A percentile compares a stretch with the other conserved stretches of the same genome.
Conservation (phyloP, 306 rosid genomes). For the apple (Malus domestica) region ASM211411v1 NC_041797.1:1860501-1861000, state of each 20-base stretch:
- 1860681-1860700: conserved; percentile 47
- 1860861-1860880: background rate
- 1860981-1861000: background rate
- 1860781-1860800: conserved; percentile 1
- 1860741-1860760: conserved; percentile 99
- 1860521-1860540: background rate
- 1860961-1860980: background rate
- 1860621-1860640: background rate
- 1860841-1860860: background rate
- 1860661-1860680: background rate
- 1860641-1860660: background rate
- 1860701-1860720: conserved; percentile 96
- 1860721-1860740: conserved; percentile 98
- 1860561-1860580: background rate
- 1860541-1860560: background rate
- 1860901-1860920: background rate
- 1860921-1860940: background rate
- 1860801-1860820: background rate
- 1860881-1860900: background rate
- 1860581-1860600: background rate
- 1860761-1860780: conserved; percentile 59
- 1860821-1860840: background rate
- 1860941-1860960: background rate
- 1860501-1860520: background rate
- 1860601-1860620: background rate